These are phyloP conservation scores for Zangia roseola DNA, from an alignment of 768 basidiomycete species.

Conservation along the genomic window DNA sequence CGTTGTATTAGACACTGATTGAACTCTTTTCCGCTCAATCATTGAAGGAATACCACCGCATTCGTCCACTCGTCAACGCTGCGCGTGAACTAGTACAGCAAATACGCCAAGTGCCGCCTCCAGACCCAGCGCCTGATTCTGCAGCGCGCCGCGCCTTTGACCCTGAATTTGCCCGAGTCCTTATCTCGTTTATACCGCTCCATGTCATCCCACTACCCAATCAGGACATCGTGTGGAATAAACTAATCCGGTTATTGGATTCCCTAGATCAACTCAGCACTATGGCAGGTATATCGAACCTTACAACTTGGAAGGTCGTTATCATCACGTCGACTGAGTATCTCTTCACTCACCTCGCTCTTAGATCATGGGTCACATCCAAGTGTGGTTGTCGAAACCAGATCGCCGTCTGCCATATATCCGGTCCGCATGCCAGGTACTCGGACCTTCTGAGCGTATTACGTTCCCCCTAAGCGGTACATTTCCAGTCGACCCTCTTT, in stretches of 20 bases:
- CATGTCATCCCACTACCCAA: slow-evolving; percentile 54
- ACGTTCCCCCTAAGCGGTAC: neutral
- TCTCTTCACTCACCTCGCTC: neutral
- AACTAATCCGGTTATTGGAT: slow-evolving; percentile 48
- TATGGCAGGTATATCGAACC: slow-evolving; percentile 41
- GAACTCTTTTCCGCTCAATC: slow-evolving; percentile 27
- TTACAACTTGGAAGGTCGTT: slow-evolving; percentile 65
- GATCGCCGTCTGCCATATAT: slow-evolving; percentile 51
- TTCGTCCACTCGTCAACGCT: slow-evolving; percentile 15
- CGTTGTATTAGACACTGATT: slow-evolving; percentile 19
- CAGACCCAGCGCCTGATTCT: slow-evolving; percentile 43
- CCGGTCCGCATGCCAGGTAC: slow-evolving; percentile 64
- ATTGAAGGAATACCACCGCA: slow-evolving; percentile 25
- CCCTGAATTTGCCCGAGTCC: slow-evolving; percentile 60
- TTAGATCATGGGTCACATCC: slow-evolving; percentile 51
- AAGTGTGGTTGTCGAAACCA: slow-evolving; percentile 44
- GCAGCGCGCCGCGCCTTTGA: slow-evolving; percentile 59
- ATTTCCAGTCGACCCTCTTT: slow-evolving; percentile 54
- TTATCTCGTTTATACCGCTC: slow-evolving; percentile 68
- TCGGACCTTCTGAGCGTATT: slow-evolving; percentile 8
- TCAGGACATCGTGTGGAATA: slow-evolving; percentile 50
- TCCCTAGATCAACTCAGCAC: slow-evolving; percentile 53
- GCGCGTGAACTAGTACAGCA: slow-evolving; percentile 18
- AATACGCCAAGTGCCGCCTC: slow-evolving; percentile 28
- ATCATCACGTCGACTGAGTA: neutral